These are phyloP conservation scores for Phytophthora agathidicida DNA, from an alignment of 352 stramenopile genomes.

Conservation along the genomic window DNA sequence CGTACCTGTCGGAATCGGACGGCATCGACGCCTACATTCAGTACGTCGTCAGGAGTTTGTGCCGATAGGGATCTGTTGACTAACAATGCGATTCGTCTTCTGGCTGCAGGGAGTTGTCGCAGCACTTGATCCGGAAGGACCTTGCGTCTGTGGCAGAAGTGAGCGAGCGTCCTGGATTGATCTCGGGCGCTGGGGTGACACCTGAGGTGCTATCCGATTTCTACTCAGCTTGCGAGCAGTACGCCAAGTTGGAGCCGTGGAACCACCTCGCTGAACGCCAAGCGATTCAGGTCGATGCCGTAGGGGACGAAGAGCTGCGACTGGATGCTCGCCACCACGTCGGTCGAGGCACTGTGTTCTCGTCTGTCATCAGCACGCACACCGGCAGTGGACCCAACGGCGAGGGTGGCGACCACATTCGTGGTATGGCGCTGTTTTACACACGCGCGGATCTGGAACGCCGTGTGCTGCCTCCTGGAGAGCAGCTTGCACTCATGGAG, in stretches of 20 bases:
- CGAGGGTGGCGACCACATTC: constrained; percentile 60
- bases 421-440: constrained; percentile 82
- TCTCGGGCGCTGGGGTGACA: constrained; percentile 62
- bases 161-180: constrained; percentile 69
- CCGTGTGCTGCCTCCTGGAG: constrained; percentile 67
- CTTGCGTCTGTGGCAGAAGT: constrained; percentile 78
- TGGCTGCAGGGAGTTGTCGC: constrained; percentile 66
- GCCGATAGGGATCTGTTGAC: not conserved
- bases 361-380: constrained; percentile 71
- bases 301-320: constrained; percentile 59
- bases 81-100: not conserved
- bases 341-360: constrained; percentile 66
- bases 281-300: constrained; percentile 79
- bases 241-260: constrained; percentile 75
- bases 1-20: constrained; percentile 85
- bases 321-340: constrained; percentile 70
- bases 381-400: constrained; percentile 31
- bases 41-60: constrained; percentile 38
- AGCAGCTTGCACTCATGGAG: constrained; percentile 77
- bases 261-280: constrained; percentile 71
- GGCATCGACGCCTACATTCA: constrained; percentile 86
- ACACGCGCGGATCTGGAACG: constrained; percentile 77
- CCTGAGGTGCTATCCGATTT: constrained; percentile 61
- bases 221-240: constrained; percentile 70
- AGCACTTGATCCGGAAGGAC: constrained; percentile 84